Percentiles rank a stretch among this genome's conserved stretches.
Evolutionary conservation across 176 grass and related monocot species (phyloP).

Genomic region (Bromus sterilis): DNA sequence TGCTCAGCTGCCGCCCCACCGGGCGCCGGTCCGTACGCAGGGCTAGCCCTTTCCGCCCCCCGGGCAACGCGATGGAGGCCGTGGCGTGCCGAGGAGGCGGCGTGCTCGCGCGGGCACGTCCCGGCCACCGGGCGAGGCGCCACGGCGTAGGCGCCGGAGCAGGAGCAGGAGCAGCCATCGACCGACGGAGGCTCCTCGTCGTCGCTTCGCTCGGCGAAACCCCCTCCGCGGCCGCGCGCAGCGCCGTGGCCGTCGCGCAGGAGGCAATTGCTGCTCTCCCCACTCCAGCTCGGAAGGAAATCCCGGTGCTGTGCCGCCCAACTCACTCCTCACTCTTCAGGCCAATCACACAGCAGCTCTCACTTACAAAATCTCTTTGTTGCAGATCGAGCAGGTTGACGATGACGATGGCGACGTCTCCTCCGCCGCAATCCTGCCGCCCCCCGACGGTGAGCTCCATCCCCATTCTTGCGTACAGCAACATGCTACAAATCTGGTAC

Average conservation of each 20-base stretch:
- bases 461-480: background rate
- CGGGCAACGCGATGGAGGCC: slow-evolving; percentile 10
- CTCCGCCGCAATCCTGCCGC: background rate
- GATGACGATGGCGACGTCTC: background rate
- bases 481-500: background rate
- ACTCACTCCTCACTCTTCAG: too few relatives aligned
- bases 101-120: slow-evolving; percentile 2
- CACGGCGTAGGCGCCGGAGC: background rate
- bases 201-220: slow-evolving; percentile 20
- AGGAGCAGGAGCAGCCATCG: background rate
- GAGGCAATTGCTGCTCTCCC: background rate
- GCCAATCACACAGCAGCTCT: background rate
- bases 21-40: background rate
- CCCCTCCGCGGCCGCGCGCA: background rate
- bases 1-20: background rate
- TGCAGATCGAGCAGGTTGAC: background rate
- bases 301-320: background rate
- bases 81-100: slow-evolving; percentile 19
- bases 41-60: background rate
- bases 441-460: slow-evolving; percentile 7
- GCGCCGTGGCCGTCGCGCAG: background rate
- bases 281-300: background rate
- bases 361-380: background rate
- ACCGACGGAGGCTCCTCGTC: slow-evolving; percentile 3
- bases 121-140: background rate